Conservation (phyloP, 805 yeast species). For the Pichia cabralensis region DNA sequence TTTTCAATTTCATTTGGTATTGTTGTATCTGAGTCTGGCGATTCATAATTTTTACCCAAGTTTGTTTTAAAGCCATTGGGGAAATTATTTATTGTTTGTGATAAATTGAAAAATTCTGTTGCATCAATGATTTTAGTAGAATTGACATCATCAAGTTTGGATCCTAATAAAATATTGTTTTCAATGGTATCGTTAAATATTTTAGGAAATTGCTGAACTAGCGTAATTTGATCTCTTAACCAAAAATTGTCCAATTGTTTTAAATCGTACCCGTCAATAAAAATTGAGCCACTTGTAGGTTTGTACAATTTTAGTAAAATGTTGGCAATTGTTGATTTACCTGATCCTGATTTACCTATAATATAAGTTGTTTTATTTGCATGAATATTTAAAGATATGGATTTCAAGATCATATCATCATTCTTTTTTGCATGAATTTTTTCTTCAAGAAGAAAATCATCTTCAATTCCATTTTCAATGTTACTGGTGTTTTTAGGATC, state of each 20-base stretch:
- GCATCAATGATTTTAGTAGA: slow-evolving; percentile 32
- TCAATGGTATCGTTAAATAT: slow-evolving; percentile 54
- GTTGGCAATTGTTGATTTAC: slow-evolving; percentile 74
- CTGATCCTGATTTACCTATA: slow-evolving; percentile 87
- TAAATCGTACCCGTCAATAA: slow-evolving; percentile 45
- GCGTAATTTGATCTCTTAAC: slow-evolving; percentile 53
- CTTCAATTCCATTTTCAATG: too few species aligned
- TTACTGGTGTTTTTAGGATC: background rate
- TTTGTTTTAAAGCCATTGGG: slow-evolving; percentile 47
- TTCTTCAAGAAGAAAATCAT: too few species aligned
- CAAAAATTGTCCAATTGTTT: slow-evolving; percentile 34
- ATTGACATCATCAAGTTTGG: slow-evolving; percentile 13
- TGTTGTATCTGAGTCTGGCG: background rate
- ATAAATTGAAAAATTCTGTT: slow-evolving; percentile 40
- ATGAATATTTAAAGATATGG: slow-evolving; percentile 36
- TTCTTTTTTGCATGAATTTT: slow-evolving; percentile 1
- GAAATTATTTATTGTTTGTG: slow-evolving; percentile 35
- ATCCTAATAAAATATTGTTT: slow-evolving; percentile 43
- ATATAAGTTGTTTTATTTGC: slow-evolving; percentile 46
- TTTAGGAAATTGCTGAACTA: slow-evolving; percentile 63
- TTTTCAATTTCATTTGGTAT: slow-evolving; percentile 2
- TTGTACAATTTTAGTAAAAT: slow-evolving; percentile 53
- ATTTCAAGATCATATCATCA: slow-evolving; percentile 30
- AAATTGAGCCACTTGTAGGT: slow-evolving; percentile 45
- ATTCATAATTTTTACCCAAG: slow-evolving; percentile 21